Evolutionary conservation across 257 asterid genomes (phyloP), one percentile per base, ranked within the genome.

Genomic region (Lavandula angustifolia): DNA sequence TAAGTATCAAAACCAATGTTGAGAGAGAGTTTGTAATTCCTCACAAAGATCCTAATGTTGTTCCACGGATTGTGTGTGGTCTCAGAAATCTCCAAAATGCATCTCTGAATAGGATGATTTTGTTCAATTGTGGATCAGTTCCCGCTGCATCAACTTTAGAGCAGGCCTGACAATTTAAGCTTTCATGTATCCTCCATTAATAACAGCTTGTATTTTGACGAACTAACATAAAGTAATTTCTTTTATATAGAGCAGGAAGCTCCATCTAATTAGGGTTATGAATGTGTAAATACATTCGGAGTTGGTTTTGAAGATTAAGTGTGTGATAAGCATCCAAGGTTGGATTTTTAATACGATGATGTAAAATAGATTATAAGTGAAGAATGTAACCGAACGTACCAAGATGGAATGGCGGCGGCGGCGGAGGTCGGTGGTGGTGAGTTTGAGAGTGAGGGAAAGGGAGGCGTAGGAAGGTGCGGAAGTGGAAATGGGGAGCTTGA

Each of bases 1-100:
- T 13, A 14, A 2, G 68, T n/a, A n/a, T n/a, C n/a, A n/a, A n/a
- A n/a, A n/a, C 34, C n/a, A 46, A 71, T 62, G 42, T 13, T 11
- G 53, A n/a, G 48, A 31, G 22, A 12, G 32, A 74, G 37, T 37
- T 42, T 14, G 18, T 56, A 65, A 64, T 6, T 42, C 69, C 96
- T 81, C 80, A 94, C 97, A 70, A 46, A 31, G 99, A 94, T 80
- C 99, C 99, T 73, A 94, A 69, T 11, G 96, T 76, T 2, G 97
- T 94, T 71, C 99, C 99, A 14, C 99, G 95, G 50, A 94, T 94
- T 53, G 99, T 94, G 76, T 90, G 99, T 27, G 97, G 99, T 82
- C 99, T 84, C 40, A 90, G 79, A 69, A 94, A 94, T 80, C 99
- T 84, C 99, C 97, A 94, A 76, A 94, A 85, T 68, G 99, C 92